Conservation (phyloP, 2,329 filamentous ascomycete species). For the Fusarium nisikadoi region DNA sequence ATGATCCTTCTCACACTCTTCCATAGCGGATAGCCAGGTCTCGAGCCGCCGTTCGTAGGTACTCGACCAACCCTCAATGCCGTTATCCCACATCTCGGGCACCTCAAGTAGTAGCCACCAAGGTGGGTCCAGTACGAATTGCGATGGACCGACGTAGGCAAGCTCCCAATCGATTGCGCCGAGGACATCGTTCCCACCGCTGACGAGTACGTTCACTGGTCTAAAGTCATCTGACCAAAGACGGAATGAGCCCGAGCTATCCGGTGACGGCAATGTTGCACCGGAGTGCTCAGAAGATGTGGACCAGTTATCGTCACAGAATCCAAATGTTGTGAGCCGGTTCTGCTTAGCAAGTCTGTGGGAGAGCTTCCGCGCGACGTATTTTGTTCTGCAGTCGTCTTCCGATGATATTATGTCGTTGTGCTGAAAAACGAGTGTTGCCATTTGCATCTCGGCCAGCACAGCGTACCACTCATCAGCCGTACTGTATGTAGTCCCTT, state of each 20-base stretch:
- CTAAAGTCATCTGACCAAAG: not conserved
- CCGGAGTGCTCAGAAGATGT: accelerated
- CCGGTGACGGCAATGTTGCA: not conserved
- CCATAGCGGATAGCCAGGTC: conserved; percentile 48
- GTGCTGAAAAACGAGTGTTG: conserved; percentile 54
- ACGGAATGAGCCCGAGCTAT: not conserved
- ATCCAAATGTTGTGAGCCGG: conserved; percentile 20
- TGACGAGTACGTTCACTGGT: conserved; percentile 47
- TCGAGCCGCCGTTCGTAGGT: conserved; percentile 46
- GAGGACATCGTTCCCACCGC: conserved; percentile 37
- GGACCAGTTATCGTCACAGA: not conserved
- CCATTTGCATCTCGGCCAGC: conserved; percentile 55
- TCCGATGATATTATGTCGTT: conserved; percentile 52
- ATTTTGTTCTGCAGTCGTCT: conserved; percentile 51
- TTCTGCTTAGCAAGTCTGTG: conserved; percentile 47
- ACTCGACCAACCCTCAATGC: conserved; percentile 45
- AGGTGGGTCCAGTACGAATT: conserved; percentile 50
- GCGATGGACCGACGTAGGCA: conserved; percentile 47
- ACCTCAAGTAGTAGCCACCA: conserved; percentile 53
- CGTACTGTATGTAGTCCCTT: conserved; percentile 39
- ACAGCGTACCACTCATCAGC: conserved; percentile 52
- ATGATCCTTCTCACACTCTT: conserved; percentile 18
- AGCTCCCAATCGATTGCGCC: conserved; percentile 56
- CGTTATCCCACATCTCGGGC: conserved; percentile 48
- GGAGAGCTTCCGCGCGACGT: not conserved